Base-by-base conservation (phyloP, 2,329 filamentous ascomycete genomes). In the Alternaria ethzedia region DNA sequence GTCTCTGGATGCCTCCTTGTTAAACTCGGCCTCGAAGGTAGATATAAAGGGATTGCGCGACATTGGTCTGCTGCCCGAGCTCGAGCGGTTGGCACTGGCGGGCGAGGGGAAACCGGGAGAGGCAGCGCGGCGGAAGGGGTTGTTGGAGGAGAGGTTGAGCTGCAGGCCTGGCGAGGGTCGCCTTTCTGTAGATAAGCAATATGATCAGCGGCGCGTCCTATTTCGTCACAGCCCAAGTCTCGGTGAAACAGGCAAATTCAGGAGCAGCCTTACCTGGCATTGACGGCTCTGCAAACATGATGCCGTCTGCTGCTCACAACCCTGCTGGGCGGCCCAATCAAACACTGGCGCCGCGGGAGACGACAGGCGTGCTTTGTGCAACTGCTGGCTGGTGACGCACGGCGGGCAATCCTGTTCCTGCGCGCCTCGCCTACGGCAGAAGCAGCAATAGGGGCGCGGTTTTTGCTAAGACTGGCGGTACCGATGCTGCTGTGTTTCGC, bases 1-100 rank as follows among this genome's bases (percentile, higher is more conserved):
- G 49, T 77, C 68, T 45, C 66, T 70, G 30, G 68, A 55, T 21
- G 77, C 76, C 68, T 78, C 71, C 64, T 78, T 80, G 75, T 76
- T 78, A 61, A 78, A 78, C 57, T 82, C 75, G 55, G 79, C 74
- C 68, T 81, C 80, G 67, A 83, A 82, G 62, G 85, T 83, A 71
- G 91, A 90, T 67, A 94, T 85, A 77, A 94, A 94, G 36, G 91
- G 91, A 72, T 94, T 94, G 78, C 88, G 87, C 71, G 91, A 93
- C 62, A 88, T 80, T 59, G 89, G 90, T 75, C 89, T 86, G 79
- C 89, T 87, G 80, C 88, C 87, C 86, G 89, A 68, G 56, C 68
- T 73, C 55, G 66, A 68, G 64, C 70, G 71, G 61, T 70, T 58
- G 57, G 63, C 65, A 86, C 90, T 66, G 80, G 80, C 49, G 60